Percentiles rank a stretch among this genome's conserved stretches.
phyloP scores from a whole-genome alignment of 257 asterid genomes.

The Plantago elongata region DNA sequence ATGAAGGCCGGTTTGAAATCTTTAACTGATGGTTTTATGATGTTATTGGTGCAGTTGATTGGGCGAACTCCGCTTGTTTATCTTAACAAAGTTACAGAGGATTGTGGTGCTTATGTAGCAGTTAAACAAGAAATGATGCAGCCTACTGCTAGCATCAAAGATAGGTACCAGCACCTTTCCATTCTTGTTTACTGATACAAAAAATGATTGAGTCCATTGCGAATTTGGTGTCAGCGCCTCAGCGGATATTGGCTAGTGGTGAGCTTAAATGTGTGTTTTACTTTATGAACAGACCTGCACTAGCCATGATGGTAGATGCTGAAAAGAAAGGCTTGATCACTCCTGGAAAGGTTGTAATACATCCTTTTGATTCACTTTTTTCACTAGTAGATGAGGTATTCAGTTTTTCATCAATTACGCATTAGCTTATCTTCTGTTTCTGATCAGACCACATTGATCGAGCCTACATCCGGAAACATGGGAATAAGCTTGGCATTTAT shows the following conservation, averaged over 20 bases:
- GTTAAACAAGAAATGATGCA: slow-evolving; percentile 98
- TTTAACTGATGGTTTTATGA: slow-evolving; percentile 1
- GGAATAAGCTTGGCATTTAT: slow-evolving; percentile 97
- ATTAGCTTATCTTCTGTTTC: background rate
- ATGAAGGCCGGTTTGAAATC: background rate
- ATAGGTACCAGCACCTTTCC: slow-evolving; percentile 42
- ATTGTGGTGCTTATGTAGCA: slow-evolving; percentile 88
- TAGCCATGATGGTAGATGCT: slow-evolving; percentile 83
- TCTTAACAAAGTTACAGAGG: slow-evolving; percentile 78
- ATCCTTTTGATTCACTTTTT: background rate
- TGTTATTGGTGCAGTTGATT: slow-evolving; percentile 53
- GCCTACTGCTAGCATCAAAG: slow-evolving; percentile 98
- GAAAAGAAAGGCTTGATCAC: slow-evolving; percentile 79
- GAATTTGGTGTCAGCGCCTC: background rate
- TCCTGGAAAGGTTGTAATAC: slow-evolving; percentile 63
- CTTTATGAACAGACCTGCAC: slow-evolving; percentile 59
- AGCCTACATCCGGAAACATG: slow-evolving; percentile 98
- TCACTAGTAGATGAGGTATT: background rate
- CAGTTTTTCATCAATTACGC: background rate
- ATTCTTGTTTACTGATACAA: background rate
- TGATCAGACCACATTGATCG: slow-evolving; percentile 76
- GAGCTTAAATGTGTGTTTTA: background rate
- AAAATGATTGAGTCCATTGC: background rate
- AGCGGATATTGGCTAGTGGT: background rate
- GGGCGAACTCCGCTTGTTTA: slow-evolving; percentile 91